Base-by-base conservation (phyloP, 306 rosid species). In the Medicago ruthenica region DNA sequence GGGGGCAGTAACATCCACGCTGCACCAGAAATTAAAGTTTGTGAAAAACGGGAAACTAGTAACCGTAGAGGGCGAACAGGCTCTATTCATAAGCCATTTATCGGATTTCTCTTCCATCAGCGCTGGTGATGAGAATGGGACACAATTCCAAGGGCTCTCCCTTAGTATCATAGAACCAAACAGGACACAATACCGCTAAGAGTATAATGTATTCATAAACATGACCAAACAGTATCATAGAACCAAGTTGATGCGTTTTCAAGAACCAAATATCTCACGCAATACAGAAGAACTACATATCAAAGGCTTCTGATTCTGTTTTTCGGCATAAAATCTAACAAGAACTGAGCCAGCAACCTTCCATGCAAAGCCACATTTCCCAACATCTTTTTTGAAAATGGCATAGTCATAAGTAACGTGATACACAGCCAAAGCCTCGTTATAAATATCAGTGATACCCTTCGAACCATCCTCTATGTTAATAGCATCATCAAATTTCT, bases 321-420 rank as follows among this genome's bases (percentile, higher is more conserved):
- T 77, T 11, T 18, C 68, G 37, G 40, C 47, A 75, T 54, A 73
- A 36, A 79, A 62, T 16, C 76, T 66, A 8, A 66, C 20, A 10
- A 89, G 88, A 40, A 91, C 86, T 16, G 89, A 37, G 22, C 97
- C 93, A 0, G 91, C 97, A 79, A 89, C 70, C 76, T 45, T 89
- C 97, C 95, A 90, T 0, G 88, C 96, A 69, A 88, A 92, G 62
- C 74, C 1, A 67, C 96, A 92, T 21, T 11, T 10, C 0, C 6
- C 0, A 11, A 67, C 84, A 0, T 2, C 0, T 0, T 60, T 9
- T 9, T 41, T 41, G 9, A 6, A 13, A 0, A 4, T 77, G 4
- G 97, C 97, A 62, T 77, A 11, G 51, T 90, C 78, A 34, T 90
- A 92, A 27, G 73, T 20, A 22, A 90, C 31, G 1, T 73, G 74